phyloP scores from a whole-genome alignment of 106 monocot species.

The Acorus calamus region DNA sequence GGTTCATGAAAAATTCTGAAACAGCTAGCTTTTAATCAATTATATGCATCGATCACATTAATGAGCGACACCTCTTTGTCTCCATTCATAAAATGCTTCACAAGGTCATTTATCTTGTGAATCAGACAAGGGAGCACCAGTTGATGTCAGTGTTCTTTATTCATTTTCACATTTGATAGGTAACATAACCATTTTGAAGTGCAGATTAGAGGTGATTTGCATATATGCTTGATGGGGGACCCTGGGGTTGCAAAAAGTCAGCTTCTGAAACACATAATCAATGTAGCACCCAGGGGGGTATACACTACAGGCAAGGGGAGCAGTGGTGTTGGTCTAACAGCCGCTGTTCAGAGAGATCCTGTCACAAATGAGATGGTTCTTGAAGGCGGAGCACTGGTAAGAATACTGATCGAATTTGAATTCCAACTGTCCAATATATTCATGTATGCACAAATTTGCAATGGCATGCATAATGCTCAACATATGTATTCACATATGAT shows the following conservation, averaged over 20 bases:
- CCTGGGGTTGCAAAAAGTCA: slow-evolving; percentile 99
- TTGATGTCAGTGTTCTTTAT: no score
- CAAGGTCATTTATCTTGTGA: no score
- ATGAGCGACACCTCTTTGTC: no score
- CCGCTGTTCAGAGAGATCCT: slow-evolving; percentile 94
- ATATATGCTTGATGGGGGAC: slow-evolving; percentile 97
- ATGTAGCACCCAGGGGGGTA: slow-evolving; percentile 91
- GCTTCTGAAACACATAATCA: slow-evolving; percentile 88
- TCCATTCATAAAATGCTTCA: no score
- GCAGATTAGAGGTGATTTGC: slow-evolving; percentile 96
- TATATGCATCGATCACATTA: no score
- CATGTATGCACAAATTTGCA: background rate
- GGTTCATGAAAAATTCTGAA: no score
- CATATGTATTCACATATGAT: no score
- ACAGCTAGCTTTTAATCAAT: no score
- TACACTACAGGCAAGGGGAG: slow-evolving; percentile 94
- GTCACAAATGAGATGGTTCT: slow-evolving; percentile 94
- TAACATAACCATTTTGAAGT: background rate
- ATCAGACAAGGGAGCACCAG: no score
- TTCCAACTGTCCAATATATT: background rate
- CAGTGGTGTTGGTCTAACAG: slow-evolving; percentile 96
- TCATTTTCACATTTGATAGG: no score
- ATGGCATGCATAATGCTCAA: background rate
- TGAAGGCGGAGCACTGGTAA: slow-evolving; percentile 97
- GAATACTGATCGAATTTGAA: background rate